A percentile compares a stretch with the other conserved stretches of the same genome.
phyloP scores from a whole-genome alignment of 306 rosid species.

The Pyrus pyrifolia region DNA sequence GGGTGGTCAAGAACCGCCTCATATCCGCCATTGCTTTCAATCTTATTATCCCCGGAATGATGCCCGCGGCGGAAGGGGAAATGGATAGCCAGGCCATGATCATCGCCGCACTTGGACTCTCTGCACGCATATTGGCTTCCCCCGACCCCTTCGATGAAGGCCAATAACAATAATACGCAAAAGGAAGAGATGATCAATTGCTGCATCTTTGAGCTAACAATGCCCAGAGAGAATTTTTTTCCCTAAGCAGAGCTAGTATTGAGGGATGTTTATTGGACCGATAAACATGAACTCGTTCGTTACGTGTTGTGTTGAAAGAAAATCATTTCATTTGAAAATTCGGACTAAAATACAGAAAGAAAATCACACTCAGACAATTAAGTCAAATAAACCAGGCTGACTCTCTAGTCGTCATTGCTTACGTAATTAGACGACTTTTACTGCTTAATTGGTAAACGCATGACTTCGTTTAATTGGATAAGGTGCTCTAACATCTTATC shows the following conservation, averaged over 20 bases:
- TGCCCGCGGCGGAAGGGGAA: conserved; percentile 30
- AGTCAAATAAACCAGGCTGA: background rate
- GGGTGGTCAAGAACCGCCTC: conserved; percentile 17
- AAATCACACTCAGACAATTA: background rate
- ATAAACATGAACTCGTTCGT: background rate
- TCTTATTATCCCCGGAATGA: conserved; percentile 15
- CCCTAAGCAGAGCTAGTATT: background rate
- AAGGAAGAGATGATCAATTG: background rate
- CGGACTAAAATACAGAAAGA: too few relatives aligned
- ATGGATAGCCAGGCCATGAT: conserved; percentile 4
- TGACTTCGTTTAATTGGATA: too few relatives aligned
- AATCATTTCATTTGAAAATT: too few relatives aligned
- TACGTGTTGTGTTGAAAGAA: background rate
- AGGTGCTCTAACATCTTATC: background rate
- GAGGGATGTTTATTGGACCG: background rate
- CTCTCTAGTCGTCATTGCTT: background rate
- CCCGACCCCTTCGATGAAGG: background rate
- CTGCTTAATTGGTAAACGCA: background rate
- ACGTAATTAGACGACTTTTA: background rate
- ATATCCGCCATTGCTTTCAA: background rate
- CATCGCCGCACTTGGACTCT: conserved; percentile 11
- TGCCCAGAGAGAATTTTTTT: background rate
- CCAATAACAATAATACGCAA: background rate
- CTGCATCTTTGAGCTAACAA: background rate
- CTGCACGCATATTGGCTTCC: conserved; percentile 10